Evolutionary conservation across 371 early-diverging fungal species (phyloP).

Genomic region (Actinomucor elegans): DNA sequence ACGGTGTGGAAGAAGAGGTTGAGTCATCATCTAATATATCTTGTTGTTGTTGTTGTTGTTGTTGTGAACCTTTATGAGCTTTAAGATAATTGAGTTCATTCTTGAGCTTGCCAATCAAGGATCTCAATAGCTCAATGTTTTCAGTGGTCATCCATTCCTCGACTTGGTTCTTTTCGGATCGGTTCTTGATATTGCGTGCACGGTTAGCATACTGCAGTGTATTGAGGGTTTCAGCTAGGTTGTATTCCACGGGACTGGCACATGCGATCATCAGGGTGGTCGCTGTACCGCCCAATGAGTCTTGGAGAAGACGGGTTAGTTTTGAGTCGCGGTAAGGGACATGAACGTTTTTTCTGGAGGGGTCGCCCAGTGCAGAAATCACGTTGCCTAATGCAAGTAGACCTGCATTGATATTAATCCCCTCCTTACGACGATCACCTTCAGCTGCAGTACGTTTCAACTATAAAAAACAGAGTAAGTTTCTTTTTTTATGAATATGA

Average conservation of each 20-base stretch:
- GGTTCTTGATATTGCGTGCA: slow-evolving; percentile 86
- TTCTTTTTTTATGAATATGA: neutral
- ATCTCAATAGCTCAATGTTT: slow-evolving; percentile 57
- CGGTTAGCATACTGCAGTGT: slow-evolving; percentile 92
- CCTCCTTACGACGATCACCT: slow-evolving; percentile 95
- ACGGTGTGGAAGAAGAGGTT: neutral
- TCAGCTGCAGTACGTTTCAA: slow-evolving; percentile 93
- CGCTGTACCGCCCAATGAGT: slow-evolving; percentile 93
- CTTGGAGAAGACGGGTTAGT: slow-evolving; percentile 95
- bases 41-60: neutral
- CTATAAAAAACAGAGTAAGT: slow-evolving; percentile 22
- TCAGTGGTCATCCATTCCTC: slow-evolving; percentile 69
- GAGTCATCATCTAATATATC: slow-evolving; percentile 5
- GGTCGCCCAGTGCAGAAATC: slow-evolving; percentile 96
- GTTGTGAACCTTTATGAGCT: neutral
- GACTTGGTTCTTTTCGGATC: slow-evolving; percentile 66
- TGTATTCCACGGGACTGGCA: slow-evolving; percentile 77
- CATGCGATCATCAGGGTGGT: slow-evolving; percentile 94
- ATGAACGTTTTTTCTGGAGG: slow-evolving; percentile 59
- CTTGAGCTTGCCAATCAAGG: slow-evolving; percentile 56
- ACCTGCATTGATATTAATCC: slow-evolving; percentile 98
- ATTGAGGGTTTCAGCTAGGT: slow-evolving; percentile 88
- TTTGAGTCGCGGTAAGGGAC: slow-evolving; percentile 99
- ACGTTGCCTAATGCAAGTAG: slow-evolving; percentile 98
- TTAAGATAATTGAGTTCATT: slow-evolving; percentile 51